Evolutionary conservation across 2,329 filamentous ascomycete genomes (phyloP).

Genomic region (Pestalotiopsis sp.): DNA sequence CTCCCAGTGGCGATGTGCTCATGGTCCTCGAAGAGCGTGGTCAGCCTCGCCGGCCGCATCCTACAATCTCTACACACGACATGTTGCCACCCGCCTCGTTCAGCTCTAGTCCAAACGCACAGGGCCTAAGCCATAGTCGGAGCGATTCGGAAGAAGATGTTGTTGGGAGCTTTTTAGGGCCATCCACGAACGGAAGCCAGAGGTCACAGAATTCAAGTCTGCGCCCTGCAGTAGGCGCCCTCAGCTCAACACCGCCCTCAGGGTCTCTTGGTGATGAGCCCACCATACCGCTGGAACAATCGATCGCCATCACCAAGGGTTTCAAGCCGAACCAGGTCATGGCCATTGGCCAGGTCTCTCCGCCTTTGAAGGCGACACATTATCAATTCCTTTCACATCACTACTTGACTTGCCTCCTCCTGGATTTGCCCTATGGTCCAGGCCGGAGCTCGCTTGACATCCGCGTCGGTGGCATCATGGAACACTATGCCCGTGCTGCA

Average conservation of each 20-base stretch:
- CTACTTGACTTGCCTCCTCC: constrained; percentile 58
- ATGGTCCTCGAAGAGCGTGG: constrained; percentile 65
- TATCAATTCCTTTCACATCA: constrained; percentile 59
- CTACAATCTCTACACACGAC: constrained; percentile 23
- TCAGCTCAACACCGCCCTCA: constrained; percentile 60
- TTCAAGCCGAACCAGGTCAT: constrained; percentile 65
- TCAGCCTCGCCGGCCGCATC: constrained; percentile 44
- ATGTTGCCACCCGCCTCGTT: constrained; percentile 42
- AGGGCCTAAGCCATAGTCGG: constrained; percentile 57
- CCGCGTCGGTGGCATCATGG: constrained; percentile 53
- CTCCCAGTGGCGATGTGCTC: constrained; percentile 59
- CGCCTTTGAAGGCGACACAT: constrained; percentile 49
- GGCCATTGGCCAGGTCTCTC: constrained; percentile 61
- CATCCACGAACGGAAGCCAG: constrained; percentile 41
- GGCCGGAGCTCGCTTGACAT: constrained; percentile 43
- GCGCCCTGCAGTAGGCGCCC: constrained; percentile 39
- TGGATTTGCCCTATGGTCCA: constrained; percentile 45
- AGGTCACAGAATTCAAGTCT: constrained; percentile 44
- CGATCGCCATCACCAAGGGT: constrained; percentile 57
- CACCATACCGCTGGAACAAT: constrained; percentile 57
- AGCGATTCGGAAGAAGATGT: constrained; percentile 70
- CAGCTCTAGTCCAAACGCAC: constrained; percentile 50
- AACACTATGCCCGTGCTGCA: constrained; percentile 60
- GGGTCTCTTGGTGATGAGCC: constrained; percentile 41
- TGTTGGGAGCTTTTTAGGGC: constrained; percentile 60